These are phyloP conservation scores for Scytalidium lignicola DNA, from an alignment of 2,329 filamentous ascomycete genomes.

Conservation along the genomic window DNA sequence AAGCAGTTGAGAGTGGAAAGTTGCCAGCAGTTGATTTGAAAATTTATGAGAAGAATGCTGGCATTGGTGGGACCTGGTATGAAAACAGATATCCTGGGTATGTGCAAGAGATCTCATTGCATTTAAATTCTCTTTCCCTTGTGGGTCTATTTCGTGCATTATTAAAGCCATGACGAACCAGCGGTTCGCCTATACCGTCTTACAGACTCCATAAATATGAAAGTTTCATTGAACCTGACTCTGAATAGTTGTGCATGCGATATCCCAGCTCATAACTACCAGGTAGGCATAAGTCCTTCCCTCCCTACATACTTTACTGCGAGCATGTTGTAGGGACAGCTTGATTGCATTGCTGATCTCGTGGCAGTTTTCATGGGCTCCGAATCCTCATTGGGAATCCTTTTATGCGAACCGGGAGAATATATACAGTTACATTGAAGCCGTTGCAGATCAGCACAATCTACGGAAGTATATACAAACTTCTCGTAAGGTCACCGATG, in stretches of 20 bases:
- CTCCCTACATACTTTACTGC: neutral
- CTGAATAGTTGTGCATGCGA: neutral
- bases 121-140: too few species aligned
- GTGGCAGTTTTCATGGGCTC: slow-evolving; percentile 33
- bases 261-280: neutral
- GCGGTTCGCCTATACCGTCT: too few species aligned
- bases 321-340: too few species aligned
- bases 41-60: slow-evolving; percentile 47
- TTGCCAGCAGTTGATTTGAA: slow-evolving; percentile 24
- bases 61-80: slow-evolving; percentile 46
- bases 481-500: slow-evolving; percentile 35
- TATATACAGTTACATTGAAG: slow-evolving; percentile 25
- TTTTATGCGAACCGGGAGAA: slow-evolving; percentile 19
- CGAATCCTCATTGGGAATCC: slow-evolving; percentile 18
- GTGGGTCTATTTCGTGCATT: too few species aligned
- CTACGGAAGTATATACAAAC: slow-evolving; percentile 37
- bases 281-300: neutral
- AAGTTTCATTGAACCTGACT: too few species aligned
- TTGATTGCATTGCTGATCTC: slow-evolving; percentile 49
- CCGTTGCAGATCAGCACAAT: slow-evolving; percentile 22
- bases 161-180: too few species aligned
- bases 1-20: slow-evolving; percentile 36
- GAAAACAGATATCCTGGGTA: slow-evolving; percentile 52
- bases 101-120: slow-evolving; percentile 19
- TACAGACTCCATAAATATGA: too few species aligned